Base-by-base conservation (phyloP, 169 alveolate genomes). In the Plasmodium adleri region DNA sequence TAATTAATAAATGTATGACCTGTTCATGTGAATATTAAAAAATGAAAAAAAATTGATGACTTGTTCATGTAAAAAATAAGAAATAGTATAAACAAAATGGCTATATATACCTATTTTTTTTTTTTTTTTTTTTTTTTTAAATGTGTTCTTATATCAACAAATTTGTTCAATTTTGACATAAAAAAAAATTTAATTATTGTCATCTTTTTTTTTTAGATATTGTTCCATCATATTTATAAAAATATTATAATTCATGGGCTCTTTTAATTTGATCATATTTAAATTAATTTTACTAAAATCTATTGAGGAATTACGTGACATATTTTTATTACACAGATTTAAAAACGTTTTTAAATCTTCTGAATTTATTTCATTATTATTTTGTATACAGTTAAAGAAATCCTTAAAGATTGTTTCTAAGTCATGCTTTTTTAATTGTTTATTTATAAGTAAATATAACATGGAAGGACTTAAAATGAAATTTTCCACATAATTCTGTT, bases 381-480 rank as follows among this genome's bases (percentile, higher is more conserved):
- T 54, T 45, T 83, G 74, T 24, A 83, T 67, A 15, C 62, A 58
- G 3, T 24, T 56, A 63, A 83, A 83, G 24, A 83, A 62, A 63
- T 83, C 91, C 64, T 67, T 83, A 83, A 83, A 83, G 8, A 83
- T 56, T n/a, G 15, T 52, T 24, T 58, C 67, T 54, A 83, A 59
- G 10, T 49, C 52, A 50, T 71, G 32, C 60, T 83, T 83, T 49
- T 45, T 58, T 83, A 83, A 54, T 59, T 83, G 91, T 58, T 52
- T 83, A 49, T 83, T 83, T 83, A 83, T 83, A 15, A 83, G 74
- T 59, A 56, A 54, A 83, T 83, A 72, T 63, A 83, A 58, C 28
- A 71, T 71, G 50, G 91, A 58, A 28, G 91, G 74, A 8, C 49
- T 83, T 73, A 83, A 70, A 24, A 83, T 63, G 50, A 58, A 83